Percentiles rank a stretch among this genome's conserved stretches.
Evolutionary conservation across 1,139 yeast species (phyloP).

Genomic region (Geotrichum macrosporum): DNA sequence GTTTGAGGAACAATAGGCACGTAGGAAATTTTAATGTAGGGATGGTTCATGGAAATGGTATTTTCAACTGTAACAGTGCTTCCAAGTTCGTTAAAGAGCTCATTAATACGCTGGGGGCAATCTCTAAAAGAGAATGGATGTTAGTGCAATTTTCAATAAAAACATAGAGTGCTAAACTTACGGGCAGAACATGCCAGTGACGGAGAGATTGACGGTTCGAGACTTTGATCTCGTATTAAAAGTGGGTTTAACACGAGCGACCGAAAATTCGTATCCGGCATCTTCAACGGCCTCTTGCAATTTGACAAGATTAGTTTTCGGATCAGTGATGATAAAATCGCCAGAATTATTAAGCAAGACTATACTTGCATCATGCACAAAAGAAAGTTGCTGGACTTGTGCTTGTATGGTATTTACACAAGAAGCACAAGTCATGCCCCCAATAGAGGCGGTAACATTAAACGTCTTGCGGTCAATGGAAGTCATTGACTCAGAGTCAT

Average conservation of each 20-base stretch:
- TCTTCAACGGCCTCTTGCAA: constrained; percentile 55
- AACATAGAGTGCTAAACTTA: too few species aligned
- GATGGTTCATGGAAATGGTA: constrained; percentile 52
- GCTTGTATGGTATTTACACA: constrained; percentile 56
- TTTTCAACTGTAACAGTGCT: constrained; percentile 52
- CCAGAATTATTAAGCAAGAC: constrained; percentile 60
- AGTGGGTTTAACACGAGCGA: constrained; percentile 27
- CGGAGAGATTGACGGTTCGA: constrained; percentile 53
- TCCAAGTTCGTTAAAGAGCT: constrained; percentile 51
- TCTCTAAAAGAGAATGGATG: constrained; percentile 41
- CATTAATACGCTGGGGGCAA: constrained; percentile 58
- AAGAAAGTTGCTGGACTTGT: constrained; percentile 50
- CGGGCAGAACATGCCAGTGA: constrained; percentile 68
- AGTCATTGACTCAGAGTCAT: too few species aligned
- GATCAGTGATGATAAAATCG: constrained; percentile 46
- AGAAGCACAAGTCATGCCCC: constrained; percentile 73
- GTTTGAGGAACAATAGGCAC: constrained; percentile 50
- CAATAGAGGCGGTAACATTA: constrained; percentile 57
- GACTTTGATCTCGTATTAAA: constrained; percentile 32
- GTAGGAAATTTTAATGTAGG: constrained; percentile 60
- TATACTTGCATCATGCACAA: constrained; percentile 51
- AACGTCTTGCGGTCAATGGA: constrained; percentile 29
- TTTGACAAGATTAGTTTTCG: constrained; percentile 35
- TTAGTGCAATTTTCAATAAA: too few species aligned
- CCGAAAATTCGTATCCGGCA: constrained; percentile 59